Percentiles rank a stretch among this genome's conserved stretches.
Conservation (phyloP, 1,284 basidiomycete genomes). For the Crucibulum parvulum region DNA sequence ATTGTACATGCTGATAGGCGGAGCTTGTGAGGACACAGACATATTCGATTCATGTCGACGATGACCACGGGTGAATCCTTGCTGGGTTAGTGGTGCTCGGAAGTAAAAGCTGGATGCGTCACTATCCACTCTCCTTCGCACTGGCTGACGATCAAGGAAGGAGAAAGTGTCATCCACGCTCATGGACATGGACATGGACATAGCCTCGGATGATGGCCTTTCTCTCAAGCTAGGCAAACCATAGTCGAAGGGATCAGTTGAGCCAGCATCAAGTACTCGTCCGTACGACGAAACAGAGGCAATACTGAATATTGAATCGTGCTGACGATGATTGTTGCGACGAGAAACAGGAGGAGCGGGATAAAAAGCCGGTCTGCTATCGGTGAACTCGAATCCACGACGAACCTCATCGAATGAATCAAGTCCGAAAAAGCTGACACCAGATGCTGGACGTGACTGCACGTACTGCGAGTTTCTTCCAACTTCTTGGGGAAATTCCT, state of each 20-base stretch:
- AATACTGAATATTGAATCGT: slow-evolving; percentile 77
- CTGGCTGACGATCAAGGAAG: slow-evolving; percentile 55
- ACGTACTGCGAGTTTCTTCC: slow-evolving; percentile 23
- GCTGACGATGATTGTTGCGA: slow-evolving; percentile 46
- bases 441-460: slow-evolving; percentile 59
- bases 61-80: slow-evolving; percentile 48
- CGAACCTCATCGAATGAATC: slow-evolving; percentile 78
- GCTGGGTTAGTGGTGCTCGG: slow-evolving; percentile 43
- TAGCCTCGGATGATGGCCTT: slow-evolving; percentile 61
- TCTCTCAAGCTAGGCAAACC: slow-evolving; percentile 57
- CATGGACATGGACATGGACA: slow-evolving; percentile 53
- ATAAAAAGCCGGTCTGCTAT: slow-evolving; percentile 69
- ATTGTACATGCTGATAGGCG: slow-evolving; percentile 78
- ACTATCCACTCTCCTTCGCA: slow-evolving; percentile 69
- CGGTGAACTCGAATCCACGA: slow-evolving; percentile 74
- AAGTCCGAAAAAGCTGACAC: slow-evolving; percentile 70
- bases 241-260: slow-evolving; percentile 80
- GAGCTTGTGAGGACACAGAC: slow-evolving; percentile 56
- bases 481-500: slow-evolving; percentile 28
- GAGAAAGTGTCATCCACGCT: slow-evolving; percentile 78
- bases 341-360: slow-evolving; percentile 50
- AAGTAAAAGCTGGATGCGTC: slow-evolving; percentile 82
- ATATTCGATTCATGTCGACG: slow-evolving; percentile 42
- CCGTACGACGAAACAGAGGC: slow-evolving; percentile 86
- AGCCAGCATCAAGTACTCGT: slow-evolving; percentile 66